Evolutionary conservation across 139 green algal genomes (phyloP), one percentile per base, ranked within the genome.

Genomic region (Yamagishiella unicocca): DNA sequence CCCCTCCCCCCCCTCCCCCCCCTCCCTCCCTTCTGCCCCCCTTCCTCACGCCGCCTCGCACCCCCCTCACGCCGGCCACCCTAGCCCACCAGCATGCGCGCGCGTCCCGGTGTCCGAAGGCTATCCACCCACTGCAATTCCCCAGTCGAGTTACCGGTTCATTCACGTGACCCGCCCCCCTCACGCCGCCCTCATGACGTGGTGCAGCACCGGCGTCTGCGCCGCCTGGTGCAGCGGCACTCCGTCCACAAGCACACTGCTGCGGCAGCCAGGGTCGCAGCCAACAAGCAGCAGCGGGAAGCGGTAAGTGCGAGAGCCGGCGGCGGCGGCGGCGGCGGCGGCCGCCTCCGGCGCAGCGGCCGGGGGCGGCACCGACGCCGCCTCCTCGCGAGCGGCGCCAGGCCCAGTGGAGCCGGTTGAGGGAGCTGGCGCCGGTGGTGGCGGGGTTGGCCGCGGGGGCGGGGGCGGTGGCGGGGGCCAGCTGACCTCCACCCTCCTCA

Each of bases 201-300:
- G 38, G 19, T 45, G 25, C 78, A 84, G 78, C 78, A 84, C 27
- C 2, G 78, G 78, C 40, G 58, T 74, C 58, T 73, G 55, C 27
- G 78, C 27, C 55, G 55, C 78, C 78, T 61, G 27, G 10, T 58
- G 40, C 78, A 84, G 55, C 38, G 78, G 78, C 61, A 84, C 78
- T 1, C 78, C 78, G 38, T 84, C 78, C 40, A 84, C 78, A 40
- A 84, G 55, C 35, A 84, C 78, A 19, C 31, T 27, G 55, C 78
- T 84, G 55, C 78, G 58, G 10, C 58, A 58, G 12, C 78, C 78
- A 8, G 40, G 58, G 37, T 74, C 78, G 10, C 55, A 71, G 5
- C 76, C 78, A 38, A 74, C 78, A 55, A 74, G 10, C 78, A 84
- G 78, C 78, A 84, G 42, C 1, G 78, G 78, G 38, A 84, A 84